Conservation (phyloP, 1,284 basidiomycete species). For the Sporisorium reilianum region DNA sequence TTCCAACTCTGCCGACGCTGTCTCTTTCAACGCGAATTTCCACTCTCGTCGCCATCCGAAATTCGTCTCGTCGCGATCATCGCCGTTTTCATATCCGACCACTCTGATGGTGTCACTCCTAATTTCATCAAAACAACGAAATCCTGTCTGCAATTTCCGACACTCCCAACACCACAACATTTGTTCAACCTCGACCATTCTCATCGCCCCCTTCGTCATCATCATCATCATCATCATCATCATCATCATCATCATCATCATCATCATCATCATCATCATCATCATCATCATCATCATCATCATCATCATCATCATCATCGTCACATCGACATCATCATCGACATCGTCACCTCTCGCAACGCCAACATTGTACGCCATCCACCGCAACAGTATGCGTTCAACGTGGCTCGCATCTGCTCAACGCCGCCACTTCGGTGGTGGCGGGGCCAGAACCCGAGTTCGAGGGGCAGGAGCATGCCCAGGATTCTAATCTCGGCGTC, state of each 20-base stretch:
- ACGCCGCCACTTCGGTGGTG: slow-evolving; percentile 60
- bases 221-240: no score
- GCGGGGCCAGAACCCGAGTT: slow-evolving; percentile 60
- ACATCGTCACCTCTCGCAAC: not conserved
- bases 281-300: not conserved
- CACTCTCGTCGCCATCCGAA: slow-evolving; percentile 17
- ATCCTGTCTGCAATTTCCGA: not conserved
- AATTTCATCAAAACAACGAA: not conserved
- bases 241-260: not conserved
- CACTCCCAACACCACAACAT: not conserved
- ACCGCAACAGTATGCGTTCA: slow-evolving; percentile 55
- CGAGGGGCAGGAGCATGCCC: slow-evolving; percentile 60
- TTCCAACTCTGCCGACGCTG: not conserved
- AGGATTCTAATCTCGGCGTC: slow-evolving; percentile 64
- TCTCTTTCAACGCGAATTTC: slow-evolving; percentile 1
- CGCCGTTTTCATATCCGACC: slow-evolving; percentile 13
- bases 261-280: slow-evolving; percentile 5
- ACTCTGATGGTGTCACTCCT: slow-evolving; percentile 19
- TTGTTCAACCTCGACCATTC: not conserved
- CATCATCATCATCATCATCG: not conserved
- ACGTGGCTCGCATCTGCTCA: slow-evolving; percentile 57
- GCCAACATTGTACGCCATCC: not conserved
- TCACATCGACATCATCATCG: not conserved
- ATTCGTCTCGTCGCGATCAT: slow-evolving; percentile 30
- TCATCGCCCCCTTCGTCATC: not conserved